Percentiles rank a stretch among this genome's conserved stretches.
Evolutionary conservation across 73 alveolate species (phyloP).

Genomic region (Vitrella brassicaformis): DNA sequence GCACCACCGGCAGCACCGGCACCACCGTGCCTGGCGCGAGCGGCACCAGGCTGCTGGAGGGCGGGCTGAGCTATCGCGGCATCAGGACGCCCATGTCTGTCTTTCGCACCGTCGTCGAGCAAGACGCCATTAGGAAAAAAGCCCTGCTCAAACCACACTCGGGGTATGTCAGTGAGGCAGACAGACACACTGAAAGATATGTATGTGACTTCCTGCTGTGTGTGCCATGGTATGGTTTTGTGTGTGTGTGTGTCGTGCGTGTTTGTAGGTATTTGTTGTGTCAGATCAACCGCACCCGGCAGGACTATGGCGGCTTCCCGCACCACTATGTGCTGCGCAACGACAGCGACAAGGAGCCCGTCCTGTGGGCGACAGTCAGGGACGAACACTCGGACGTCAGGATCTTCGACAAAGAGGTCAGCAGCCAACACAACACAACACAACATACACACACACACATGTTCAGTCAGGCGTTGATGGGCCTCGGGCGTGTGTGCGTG

Average conservation of each 20-base stretch:
- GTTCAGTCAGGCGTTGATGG: not conserved
- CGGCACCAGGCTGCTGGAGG: not conserved
- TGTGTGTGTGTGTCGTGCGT: not conserved
- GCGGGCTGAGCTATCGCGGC: not conserved
- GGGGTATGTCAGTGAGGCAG: too few relatives aligned
- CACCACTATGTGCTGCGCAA: not conserved
- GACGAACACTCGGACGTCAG: not conserved
- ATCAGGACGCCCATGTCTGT: not conserved
- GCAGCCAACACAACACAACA: not conserved
- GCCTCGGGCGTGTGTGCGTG: not conserved
- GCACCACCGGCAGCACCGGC: not conserved
- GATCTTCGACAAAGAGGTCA: not conserved
- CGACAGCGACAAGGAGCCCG: not conserved
- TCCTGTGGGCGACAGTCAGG: not conserved
- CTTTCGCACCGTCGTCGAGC: not conserved
- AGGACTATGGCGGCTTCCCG: not conserved
- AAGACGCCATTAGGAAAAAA: not conserved
- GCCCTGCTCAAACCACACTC: not conserved
- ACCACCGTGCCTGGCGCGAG: not conserved
- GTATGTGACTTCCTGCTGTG: not conserved
- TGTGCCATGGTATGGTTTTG: not conserved
- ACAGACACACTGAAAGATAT: not conserved
- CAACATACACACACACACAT: not conserved
- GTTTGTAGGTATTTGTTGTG: not conserved
- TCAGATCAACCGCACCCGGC: not conserved